Base-by-base conservation (phyloP, 2,329 filamentous ascomycete species). In the Ophiocordyceps polyrhachis-furcata region DNA sequence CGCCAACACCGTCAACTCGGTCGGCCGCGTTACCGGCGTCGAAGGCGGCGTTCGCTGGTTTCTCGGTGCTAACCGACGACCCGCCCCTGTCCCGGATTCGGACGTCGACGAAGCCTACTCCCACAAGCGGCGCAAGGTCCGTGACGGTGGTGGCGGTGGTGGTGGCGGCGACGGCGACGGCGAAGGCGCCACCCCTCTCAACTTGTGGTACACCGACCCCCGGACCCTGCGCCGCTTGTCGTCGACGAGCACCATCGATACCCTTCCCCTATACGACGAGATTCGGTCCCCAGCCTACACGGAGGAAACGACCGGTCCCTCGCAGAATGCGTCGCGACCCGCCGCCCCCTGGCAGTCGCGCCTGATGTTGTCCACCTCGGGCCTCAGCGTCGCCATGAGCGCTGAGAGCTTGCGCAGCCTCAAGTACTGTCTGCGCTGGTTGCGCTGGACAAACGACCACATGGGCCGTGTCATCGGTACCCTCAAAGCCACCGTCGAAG, bases 41-140 rank as follows among this genome's bases (percentile, higher is more conserved):
- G 88, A 96, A 58, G 81, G 81, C 45, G 81, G 86, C 46, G 73
- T 95, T 14, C 74, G 91, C 43, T 88, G 87, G 75, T 91, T 93
- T 52, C 67, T 95, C 7, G 74, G 76, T 17, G 73, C 68, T 45
- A 66, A 67, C 20, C 67, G 75, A 40, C 68, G 74, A 40, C 71
- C 64, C 40, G 63, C 62, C 5, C 61, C 65, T 25, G 56, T 64
- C 13, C 62, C 65, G 1, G 70, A 77, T 45, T 48, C 67, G 9
- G 73, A 74, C 47, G 52, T 60, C 1, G 62, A 60, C 38, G 63
- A 28, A 5, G 25, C 44, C 52, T 64, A 63, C 20, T 71, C 68
- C 2, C 68, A 74, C 55, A 81, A 81, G 57, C 66, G 76, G 28
- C 68, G 76, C 44, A 77, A 71, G 62, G 73, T 68, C 41, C 12